Conservation (phyloP, 2,329 filamentous ascomycete genomes). For the Aspergillus niger region DNA sequence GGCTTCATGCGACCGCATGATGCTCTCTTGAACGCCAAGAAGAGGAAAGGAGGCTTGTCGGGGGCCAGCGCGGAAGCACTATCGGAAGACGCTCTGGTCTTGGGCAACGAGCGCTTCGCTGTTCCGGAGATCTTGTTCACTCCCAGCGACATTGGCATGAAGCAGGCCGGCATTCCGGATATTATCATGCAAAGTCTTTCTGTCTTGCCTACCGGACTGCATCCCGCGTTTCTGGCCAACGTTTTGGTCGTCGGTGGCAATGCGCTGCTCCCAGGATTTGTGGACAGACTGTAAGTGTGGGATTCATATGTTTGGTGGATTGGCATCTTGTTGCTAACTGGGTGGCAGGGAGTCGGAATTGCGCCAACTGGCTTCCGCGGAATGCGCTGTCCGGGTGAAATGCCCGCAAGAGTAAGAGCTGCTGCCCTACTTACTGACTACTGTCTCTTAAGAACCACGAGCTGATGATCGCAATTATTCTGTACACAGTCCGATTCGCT, state of each 20-base stretch:
- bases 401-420: conserved; percentile 61
- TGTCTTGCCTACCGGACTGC: conserved; percentile 75
- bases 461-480: conserved; percentile 10
- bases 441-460: neutral
- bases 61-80: conserved; percentile 49
- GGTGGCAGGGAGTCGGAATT: conserved; percentile 63
- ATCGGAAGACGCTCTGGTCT: conserved; percentile 77
- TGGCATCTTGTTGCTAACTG: conserved; percentile 22
- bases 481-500: conserved; percentile 64
- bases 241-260: conserved; percentile 88
- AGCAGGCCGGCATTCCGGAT: conserved; percentile 78
- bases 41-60: conserved; percentile 52
- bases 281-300: conserved; percentile 65
- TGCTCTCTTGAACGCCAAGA: conserved; percentile 59
- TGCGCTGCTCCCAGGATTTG: conserved; percentile 75
- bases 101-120: conserved; percentile 88
- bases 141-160: conserved; percentile 80
- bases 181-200: conserved; percentile 78
- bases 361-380: conserved; percentile 69
- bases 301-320: neutral
- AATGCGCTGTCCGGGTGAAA: conserved; percentile 75
- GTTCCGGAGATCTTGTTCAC: conserved; percentile 89
- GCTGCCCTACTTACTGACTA: neutral
- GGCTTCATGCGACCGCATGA: conserved; percentile 80
- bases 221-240: conserved; percentile 82